These are phyloP conservation scores for Epichloe sibirici DNA, from an alignment of 2,329 filamentous ascomycete species.

Conservation along the genomic window DNA sequence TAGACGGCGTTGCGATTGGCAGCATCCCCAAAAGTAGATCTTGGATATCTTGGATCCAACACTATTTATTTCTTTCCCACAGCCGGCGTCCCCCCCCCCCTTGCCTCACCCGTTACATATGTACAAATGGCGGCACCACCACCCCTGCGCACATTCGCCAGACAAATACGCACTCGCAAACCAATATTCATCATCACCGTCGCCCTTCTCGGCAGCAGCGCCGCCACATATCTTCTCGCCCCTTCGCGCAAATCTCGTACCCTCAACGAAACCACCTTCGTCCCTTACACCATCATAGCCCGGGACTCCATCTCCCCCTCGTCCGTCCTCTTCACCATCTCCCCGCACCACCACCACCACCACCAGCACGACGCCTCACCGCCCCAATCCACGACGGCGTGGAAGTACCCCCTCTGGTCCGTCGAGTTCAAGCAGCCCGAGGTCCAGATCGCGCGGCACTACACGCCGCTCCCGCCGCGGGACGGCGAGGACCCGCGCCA, in stretches of 20 bases:
- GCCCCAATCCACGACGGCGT: constrained; percentile 12
- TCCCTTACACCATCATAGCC: constrained; percentile 50
- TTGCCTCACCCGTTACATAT: no score
- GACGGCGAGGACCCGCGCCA: constrained; percentile 16
- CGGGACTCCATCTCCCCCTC: constrained; percentile 53
- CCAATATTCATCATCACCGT: constrained; percentile 10
- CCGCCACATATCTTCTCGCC: constrained; percentile 15
- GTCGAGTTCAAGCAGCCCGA: constrained; percentile 92
- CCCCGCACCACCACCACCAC: constrained; percentile 19
- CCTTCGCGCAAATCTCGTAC: constrained; percentile 13
- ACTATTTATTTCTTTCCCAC: no score
- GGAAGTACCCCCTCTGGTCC: constrained; percentile 59
- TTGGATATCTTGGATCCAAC: background rate
- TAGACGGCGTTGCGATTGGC: background rate
- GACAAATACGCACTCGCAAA: background rate
- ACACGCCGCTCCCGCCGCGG: constrained; percentile 68
- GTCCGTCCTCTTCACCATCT: constrained; percentile 56
- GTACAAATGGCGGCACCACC: background rate
- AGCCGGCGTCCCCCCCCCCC: no score
- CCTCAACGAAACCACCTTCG: constrained; percentile 50
- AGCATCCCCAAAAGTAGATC: no score
- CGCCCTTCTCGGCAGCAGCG: constrained; percentile 11
- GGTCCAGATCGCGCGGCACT: constrained; percentile 80
- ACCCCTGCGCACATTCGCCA: background rate
- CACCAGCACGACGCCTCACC: constrained; percentile 13